Evolutionary conservation across 805 yeast species (phyloP).

Genomic region (Yarrowia hollandica): DNA sequence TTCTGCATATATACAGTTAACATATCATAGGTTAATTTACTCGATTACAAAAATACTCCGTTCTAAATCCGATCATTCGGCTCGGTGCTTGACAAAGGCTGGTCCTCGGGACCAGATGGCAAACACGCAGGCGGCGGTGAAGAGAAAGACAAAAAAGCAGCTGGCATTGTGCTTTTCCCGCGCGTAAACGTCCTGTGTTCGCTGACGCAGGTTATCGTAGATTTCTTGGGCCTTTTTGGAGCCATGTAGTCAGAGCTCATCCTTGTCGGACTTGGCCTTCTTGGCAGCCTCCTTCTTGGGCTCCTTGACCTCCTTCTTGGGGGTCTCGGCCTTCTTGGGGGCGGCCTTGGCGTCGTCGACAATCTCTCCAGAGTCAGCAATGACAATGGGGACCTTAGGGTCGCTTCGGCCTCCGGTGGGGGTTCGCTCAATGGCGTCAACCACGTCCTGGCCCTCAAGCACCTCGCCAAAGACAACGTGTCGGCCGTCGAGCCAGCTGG

Average conservation of each 20-base stretch:
- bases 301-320: constrained; percentile 34
- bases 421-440: constrained; percentile 68
- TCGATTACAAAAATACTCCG: not conserved
- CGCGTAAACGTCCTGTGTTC: constrained; percentile 12
- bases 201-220: not conserved
- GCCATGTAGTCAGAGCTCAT: constrained; percentile 36
- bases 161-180: constrained; percentile 23
- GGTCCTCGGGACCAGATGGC: constrained; percentile 11
- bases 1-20: not conserved
- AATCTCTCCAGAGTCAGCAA: constrained; percentile 69
- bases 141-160: constrained; percentile 13
- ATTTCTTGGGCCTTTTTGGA: constrained; percentile 15
- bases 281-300: constrained; percentile 29
- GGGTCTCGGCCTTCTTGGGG: constrained; percentile 13
- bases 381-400: constrained; percentile 66
- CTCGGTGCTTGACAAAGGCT: not conserved
- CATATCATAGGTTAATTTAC: no score
- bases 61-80: no score
- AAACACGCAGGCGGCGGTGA: constrained; percentile 5
- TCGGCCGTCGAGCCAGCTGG: constrained; percentile 88
- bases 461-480: constrained; percentile 98
- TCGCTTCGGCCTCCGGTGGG: constrained; percentile 69
- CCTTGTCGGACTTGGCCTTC: constrained; percentile 32
- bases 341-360: not conserved
- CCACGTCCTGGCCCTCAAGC: constrained; percentile 75